These are phyloP conservation scores for Diaporthe velutina DNA, from an alignment of 2,329 filamentous ascomycete species.

Conservation along the genomic window DNA sequence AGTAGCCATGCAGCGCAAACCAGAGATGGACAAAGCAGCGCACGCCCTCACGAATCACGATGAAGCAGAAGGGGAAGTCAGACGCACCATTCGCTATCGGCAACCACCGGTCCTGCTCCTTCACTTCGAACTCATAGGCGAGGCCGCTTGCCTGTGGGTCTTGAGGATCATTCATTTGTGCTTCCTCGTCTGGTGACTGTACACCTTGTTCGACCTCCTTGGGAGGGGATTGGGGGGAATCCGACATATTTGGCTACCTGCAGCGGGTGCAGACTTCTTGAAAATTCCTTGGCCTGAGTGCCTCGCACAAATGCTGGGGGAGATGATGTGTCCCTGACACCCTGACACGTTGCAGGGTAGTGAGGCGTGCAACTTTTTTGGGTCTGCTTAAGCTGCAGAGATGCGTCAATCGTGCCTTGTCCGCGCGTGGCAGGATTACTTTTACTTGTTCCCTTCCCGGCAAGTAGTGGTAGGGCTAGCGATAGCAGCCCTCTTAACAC, in stretches of 20 bases:
- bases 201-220: constrained; percentile 95
- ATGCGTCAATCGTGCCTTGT: constrained; percentile 64
- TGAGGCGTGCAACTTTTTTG: constrained; percentile 64
- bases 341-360: constrained; percentile 69
- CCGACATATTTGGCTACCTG: constrained; percentile 92
- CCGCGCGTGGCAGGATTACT: constrained; percentile 45
- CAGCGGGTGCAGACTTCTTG: constrained; percentile 74
- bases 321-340: constrained; percentile 69
- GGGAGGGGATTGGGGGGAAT: constrained; percentile 84
- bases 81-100: constrained; percentile 99
- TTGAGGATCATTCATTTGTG: constrained; percentile 90
- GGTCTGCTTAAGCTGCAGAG: constrained; percentile 66
- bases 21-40: constrained; percentile 45
- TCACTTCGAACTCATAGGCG: constrained; percentile 96
- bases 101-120: constrained; percentile 99
- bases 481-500: constrained; percentile 60
- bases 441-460: constrained; percentile 49
- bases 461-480: constrained; percentile 47
- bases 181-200: constrained; percentile 94
- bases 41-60: constrained; percentile 52
- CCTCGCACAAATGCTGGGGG: constrained; percentile 68
- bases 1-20: constrained; percentile 48
- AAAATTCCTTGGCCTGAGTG: constrained; percentile 68
- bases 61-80: constrained; percentile 49
- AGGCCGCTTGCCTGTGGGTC: constrained; percentile 82